Evolutionary conservation across 2,329 filamentous ascomycete genomes (phyloP).

Genomic region (Claviceps sp.): DNA sequence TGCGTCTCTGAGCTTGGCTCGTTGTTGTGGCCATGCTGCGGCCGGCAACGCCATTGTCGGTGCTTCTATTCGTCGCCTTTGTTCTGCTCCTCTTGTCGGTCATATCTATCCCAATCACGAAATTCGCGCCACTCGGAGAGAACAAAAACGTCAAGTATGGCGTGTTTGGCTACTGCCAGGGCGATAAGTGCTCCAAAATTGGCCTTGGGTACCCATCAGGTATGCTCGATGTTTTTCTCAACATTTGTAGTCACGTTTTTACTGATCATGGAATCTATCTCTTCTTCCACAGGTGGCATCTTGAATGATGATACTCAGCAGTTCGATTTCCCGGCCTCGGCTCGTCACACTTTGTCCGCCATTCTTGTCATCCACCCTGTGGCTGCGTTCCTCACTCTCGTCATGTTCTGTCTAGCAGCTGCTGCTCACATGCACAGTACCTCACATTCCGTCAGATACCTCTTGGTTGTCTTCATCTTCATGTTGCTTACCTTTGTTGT

Average conservation of each 20-base stretch:
- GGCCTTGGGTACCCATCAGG: slow-evolving; percentile 57
- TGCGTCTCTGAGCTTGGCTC: slow-evolving; percentile 10
- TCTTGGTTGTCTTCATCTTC: slow-evolving; percentile 74
- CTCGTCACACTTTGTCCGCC: slow-evolving; percentile 57
- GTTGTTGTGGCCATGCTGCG: slow-evolving; percentile 55
- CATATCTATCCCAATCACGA: slow-evolving; percentile 82
- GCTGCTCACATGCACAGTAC: slow-evolving; percentile 78
- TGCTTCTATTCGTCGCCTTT: slow-evolving; percentile 78
- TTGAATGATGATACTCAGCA: slow-evolving; percentile 17
- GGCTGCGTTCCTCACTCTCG: slow-evolving; percentile 70
- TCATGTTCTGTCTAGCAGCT: slow-evolving; percentile 69
- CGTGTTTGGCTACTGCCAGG: slow-evolving; percentile 79
- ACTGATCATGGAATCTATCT: background rate
- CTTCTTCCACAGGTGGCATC: background rate
- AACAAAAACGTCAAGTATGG: slow-evolving; percentile 72
- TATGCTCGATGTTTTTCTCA: slow-evolving; percentile 33
- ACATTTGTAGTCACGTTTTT: background rate
- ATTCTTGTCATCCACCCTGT: slow-evolving; percentile 90
- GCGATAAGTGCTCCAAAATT: slow-evolving; percentile 52
- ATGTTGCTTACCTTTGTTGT: slow-evolving; percentile 74
- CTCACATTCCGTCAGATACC: slow-evolving; percentile 79
- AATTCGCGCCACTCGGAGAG: slow-evolving; percentile 68
- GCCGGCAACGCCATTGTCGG: slow-evolving; percentile 79
- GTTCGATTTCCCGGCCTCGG: slow-evolving; percentile 43
- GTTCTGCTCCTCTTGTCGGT: slow-evolving; percentile 73